A percentile compares a stretch with the other conserved stretches of the same genome.
Conservation (phyloP, 2,329 filamentous ascomycete genomes). For the Fusarium sp. region DNA sequence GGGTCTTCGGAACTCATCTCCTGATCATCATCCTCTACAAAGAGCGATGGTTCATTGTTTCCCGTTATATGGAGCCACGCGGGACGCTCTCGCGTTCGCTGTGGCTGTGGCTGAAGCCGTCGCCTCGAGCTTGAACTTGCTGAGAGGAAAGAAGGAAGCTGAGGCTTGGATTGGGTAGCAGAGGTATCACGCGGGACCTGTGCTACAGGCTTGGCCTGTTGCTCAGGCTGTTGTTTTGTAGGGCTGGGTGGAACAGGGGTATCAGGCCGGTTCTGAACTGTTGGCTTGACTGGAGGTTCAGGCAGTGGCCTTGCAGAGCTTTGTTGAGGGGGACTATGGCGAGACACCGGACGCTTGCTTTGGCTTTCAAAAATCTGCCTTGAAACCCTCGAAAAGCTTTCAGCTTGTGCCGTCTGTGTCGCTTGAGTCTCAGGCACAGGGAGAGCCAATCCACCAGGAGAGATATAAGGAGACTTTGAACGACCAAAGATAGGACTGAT, state of each 20-base stretch:
- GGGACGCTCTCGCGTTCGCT: not conserved
- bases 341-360: not conserved
- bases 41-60: not conserved
- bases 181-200: not conserved
- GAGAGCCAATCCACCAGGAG: not conserved
- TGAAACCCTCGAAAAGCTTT: not conserved
- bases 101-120: not conserved
- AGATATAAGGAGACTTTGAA: not conserved
- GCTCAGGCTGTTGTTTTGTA: not conserved
- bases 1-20: not conserved
- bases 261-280: not conserved
- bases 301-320: not conserved
- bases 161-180: not conserved
- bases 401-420: not conserved
- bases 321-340: not conserved
- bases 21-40: not conserved
- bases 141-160: not conserved
- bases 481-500: not conserved
- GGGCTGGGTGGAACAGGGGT: not conserved
- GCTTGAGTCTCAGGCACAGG: not conserved
- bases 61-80: not conserved
- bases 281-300: not conserved
- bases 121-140: not conserved
- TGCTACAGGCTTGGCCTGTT: not conserved
- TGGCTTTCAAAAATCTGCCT: not conserved